phyloP scores from a whole-genome alignment of 2,329 filamentous ascomycete species.

The Scedosporium aurantiacum region DNA sequence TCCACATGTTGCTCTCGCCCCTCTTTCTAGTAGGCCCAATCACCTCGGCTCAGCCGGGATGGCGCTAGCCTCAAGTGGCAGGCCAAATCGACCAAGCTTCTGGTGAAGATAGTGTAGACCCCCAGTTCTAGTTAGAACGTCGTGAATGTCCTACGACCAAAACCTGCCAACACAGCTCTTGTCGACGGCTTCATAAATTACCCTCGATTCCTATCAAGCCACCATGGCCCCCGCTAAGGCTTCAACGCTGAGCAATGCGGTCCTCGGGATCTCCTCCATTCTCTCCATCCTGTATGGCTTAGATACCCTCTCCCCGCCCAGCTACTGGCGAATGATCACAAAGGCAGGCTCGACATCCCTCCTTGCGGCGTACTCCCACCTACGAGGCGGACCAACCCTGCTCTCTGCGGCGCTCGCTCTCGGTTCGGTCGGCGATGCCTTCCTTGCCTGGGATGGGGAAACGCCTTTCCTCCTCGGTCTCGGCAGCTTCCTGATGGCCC shows the following conservation, averaged over 20 bases:
- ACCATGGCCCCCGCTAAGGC: neutral
- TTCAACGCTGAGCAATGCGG: conserved; percentile 5
- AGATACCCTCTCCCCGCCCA: conserved; percentile 14
- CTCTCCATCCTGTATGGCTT: conserved; percentile 13
- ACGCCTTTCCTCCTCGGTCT: conserved; percentile 21
- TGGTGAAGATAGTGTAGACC: no score
- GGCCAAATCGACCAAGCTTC: no score
- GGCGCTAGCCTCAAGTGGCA: neutral
- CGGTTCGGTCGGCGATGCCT: conserved; percentile 23
- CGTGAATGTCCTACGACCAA: neutral
- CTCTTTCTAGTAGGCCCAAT: neutral
- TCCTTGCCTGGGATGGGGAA: conserved; percentile 22
- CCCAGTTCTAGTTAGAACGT: no score
- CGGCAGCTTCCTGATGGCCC: conserved; percentile 21
- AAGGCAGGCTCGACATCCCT: conserved; percentile 22
- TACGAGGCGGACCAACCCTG: conserved; percentile 7
- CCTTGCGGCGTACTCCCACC: conserved; percentile 9
- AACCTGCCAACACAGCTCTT: neutral
- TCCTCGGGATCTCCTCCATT: conserved; percentile 7
- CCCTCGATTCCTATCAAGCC: neutral
- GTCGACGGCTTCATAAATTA: neutral
- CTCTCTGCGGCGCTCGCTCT: conserved; percentile 19
- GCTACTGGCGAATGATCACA: conserved; percentile 16
- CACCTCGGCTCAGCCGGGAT: neutral
- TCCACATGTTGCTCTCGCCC: neutral